Evolutionary conservation across 257 asterid species (phyloP).

Genomic region (Nicotiana sylvestris): DNA sequence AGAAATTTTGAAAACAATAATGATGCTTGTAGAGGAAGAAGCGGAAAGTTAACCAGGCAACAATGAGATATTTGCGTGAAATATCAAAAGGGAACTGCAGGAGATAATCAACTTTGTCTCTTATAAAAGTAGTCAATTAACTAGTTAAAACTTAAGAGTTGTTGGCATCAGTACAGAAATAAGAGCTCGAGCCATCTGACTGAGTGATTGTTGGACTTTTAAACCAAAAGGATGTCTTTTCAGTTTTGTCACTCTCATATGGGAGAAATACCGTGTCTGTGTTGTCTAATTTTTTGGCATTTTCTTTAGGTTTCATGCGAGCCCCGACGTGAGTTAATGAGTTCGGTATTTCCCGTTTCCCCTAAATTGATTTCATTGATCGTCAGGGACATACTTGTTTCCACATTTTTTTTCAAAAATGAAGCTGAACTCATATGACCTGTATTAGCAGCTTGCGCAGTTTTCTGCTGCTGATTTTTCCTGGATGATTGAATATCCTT

Average conservation of each 20-base stretch:
- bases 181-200: background rate
- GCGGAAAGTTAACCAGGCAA: background rate
- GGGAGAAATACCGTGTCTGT: background rate
- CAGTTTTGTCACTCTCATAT: background rate
- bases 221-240: background rate
- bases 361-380: background rate
- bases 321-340: background rate
- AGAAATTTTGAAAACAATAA: background rate
- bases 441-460: background rate
- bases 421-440: background rate
- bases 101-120: background rate
- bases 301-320: background rate
- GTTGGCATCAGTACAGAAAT: background rate
- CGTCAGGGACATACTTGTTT: background rate
- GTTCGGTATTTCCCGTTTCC: background rate
- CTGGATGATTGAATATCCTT: background rate
- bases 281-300: background rate
- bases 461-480: background rate
- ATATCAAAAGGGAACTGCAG: background rate
- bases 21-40: background rate
- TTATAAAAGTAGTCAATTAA: background rate
- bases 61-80: background rate
- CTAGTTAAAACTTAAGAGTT: background rate
- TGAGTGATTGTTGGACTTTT: background rate
- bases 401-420: background rate